Evolutionary conservation across 129 eudicot genomes (phyloP), one percentile per base, ranked within the genome.

Genomic region (Oenanthe sinensis): DNA sequence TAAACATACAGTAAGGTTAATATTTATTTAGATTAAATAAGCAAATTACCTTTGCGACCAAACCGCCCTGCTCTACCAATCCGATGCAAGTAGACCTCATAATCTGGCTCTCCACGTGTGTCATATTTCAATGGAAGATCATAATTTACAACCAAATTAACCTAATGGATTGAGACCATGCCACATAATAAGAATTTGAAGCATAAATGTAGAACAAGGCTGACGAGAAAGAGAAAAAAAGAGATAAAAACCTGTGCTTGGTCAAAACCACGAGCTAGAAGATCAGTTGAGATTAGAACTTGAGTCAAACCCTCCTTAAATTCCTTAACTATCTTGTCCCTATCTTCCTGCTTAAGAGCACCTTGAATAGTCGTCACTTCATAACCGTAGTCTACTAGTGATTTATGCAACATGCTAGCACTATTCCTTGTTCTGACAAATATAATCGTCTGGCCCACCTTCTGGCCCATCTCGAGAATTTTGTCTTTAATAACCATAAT

Each of bases 221-320:
- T 15, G 62, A 24, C 14, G 52, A 75, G 67, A 68, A 11, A 40
- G 40, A 47, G 71, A 37, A 42, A 10, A n/a, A 28, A 39, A 14
- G 40, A 12, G 71, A 28, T 8, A 3, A 30, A 52, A 11, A 92
- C 96, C 98, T 90, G 87, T 30, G 89, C 73, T 82, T 93, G 96
- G 55, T 93, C 98, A 87, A 93, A 93, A 36, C 98, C 98, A 28
- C 94, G 88, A 52, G 98, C 96, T 78, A 93, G 98, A 79, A 93
- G 81, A 86, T 93, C 98, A 43, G 96, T 93, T 50, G 98, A 87
- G 62, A 90, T 90, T 24, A 93, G 89, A 80, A 90, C 98, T 80
- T 89, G 87, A 45, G 98, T 93, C 82, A 90, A 71, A 14, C 98
- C 96, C 55, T 89, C 92, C 77, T 86, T 93, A 42, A 93, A 93